Percentiles rank a stretch among this genome's conserved stretches.
These are phyloP conservation scores for Luffa acutangula DNA, from an alignment of 306 rosid species.

Conservation along the genomic window DNA sequence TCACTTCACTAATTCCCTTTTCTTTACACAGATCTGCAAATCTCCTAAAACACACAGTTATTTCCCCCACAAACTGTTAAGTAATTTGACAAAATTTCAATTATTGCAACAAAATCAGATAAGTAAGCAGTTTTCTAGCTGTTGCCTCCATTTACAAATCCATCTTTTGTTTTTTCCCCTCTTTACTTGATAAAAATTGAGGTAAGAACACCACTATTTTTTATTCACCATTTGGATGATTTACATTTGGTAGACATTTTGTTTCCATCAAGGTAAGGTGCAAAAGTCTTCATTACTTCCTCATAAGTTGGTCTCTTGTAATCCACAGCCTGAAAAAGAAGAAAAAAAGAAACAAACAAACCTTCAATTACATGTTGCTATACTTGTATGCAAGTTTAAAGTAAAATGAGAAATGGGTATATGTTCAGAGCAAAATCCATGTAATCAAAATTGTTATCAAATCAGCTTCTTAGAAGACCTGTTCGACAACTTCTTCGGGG, in stretches of 20 bases:
- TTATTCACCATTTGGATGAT: constrained; percentile 85
- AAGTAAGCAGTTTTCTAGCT: not conserved
- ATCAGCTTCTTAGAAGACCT: constrained; percentile 27
- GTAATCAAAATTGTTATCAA: not conserved
- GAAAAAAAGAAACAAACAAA: not conserved
- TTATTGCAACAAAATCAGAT: constrained; percentile 2
- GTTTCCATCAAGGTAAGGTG: constrained; percentile 54
- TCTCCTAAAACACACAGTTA: not conserved
- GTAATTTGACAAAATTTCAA: not conserved
- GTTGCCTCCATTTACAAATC: not conserved
- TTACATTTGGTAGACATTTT: constrained; percentile 58
- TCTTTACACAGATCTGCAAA: constrained; percentile 4
- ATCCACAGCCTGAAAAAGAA: constrained; percentile 75
- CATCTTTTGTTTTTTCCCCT: not conserved
- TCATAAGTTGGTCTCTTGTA: constrained; percentile 95
- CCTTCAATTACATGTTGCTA: not conserved
- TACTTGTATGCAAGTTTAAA: not conserved
- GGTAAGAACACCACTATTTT: not conserved
- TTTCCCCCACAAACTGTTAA: not conserved
- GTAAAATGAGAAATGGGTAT: no score
- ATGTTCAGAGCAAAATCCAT: not conserved
- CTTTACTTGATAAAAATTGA: not conserved
- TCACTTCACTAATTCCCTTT: not conserved
- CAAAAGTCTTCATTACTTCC: constrained; percentile 73
- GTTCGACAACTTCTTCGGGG: constrained; percentile 82